Evolutionary conservation across 2,329 filamentous ascomycete genomes (phyloP).

Genomic region (Verticillium nonalfalfae): DNA sequence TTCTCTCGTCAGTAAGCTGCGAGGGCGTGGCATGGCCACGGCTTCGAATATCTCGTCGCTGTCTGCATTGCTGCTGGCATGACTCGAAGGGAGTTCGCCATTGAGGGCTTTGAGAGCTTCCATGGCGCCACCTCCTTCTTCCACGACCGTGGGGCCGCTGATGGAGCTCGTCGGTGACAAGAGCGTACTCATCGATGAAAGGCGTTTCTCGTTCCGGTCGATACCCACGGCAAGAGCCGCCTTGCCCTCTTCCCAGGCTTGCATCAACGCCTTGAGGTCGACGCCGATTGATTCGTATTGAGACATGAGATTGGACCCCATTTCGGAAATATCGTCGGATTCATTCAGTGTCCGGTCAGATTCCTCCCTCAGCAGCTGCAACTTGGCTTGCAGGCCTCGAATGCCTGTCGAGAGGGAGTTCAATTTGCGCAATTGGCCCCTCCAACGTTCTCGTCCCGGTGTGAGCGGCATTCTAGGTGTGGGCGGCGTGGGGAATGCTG

Average conservation of each 20-base stretch:
- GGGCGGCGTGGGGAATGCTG: constrained; percentile 46
- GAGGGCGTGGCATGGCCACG: constrained; percentile 65
- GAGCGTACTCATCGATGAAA: constrained; percentile 55
- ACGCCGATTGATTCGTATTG: constrained; percentile 94
- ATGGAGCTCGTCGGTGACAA: constrained; percentile 57
- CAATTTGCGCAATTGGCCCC: constrained; percentile 81
- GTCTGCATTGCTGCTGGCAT: constrained; percentile 50
- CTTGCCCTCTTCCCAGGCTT: constrained; percentile 84
- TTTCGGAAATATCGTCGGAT: constrained; percentile 64
- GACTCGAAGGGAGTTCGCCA: constrained; percentile 53
- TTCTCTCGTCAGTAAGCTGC: constrained; percentile 70
- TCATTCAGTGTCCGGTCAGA: constrained; percentile 74
- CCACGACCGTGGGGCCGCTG: constrained; percentile 60
- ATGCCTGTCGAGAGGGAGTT: constrained; percentile 86
- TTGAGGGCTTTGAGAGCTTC: constrained; percentile 59
- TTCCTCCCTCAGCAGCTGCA: constrained; percentile 86
- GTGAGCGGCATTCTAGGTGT: constrained; percentile 57
- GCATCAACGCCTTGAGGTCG: constrained; percentile 73
- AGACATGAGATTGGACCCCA: constrained; percentile 71
- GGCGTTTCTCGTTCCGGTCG: constrained; percentile 68
- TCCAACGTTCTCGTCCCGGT: constrained; percentile 75
- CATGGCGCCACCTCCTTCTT: constrained; percentile 35
- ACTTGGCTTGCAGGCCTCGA: constrained; percentile 85
- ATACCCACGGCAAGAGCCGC: constrained; percentile 76
- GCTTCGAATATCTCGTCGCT: constrained; percentile 86